Percentiles rank a stretch among this genome's conserved stretches.
Conservation (phyloP, 2,329 filamentous ascomycete species). For the Talaromyces rugulosus region DNA sequence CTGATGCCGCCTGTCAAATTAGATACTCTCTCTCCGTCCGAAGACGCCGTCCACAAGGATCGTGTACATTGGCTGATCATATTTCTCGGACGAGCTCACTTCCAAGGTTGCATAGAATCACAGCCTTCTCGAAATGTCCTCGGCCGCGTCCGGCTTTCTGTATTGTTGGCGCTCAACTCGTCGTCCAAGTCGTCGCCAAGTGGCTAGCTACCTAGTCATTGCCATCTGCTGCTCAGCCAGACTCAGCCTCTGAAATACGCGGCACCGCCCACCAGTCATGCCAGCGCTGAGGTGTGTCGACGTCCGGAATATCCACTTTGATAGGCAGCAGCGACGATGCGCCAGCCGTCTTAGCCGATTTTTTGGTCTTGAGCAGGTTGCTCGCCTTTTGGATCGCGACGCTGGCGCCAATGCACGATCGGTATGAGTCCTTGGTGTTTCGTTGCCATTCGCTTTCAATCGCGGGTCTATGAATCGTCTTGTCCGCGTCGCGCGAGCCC, state of each 20-base stretch:
- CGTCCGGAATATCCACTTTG: conserved; percentile 33
- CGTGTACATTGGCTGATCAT: not conserved
- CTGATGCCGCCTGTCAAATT: not conserved
- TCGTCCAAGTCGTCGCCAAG: not conserved
- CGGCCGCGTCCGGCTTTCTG: not conserved
- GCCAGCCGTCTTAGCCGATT: conserved; percentile 1
- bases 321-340: conserved; percentile 21
- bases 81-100: not conserved
- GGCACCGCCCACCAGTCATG: conserved; percentile 45
- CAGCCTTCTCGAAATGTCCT: not conserved
- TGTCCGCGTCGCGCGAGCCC: conserved; percentile 2
- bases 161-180: not conserved
- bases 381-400: conserved; percentile 60
- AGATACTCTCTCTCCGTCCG: not conserved
- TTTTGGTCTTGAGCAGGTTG: conserved; percentile 44
- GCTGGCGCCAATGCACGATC: conserved; percentile 66
- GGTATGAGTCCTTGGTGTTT: conserved; percentile 58
- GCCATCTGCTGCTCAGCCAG: not conserved
- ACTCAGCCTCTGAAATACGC: conserved; percentile 24
- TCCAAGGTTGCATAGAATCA: not conserved
- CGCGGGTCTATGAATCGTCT: conserved; percentile 34
- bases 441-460: conserved; percentile 60
- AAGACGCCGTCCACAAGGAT: not conserved
- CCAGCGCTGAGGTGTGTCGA: conserved; percentile 38
- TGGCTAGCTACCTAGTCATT: not conserved